Evolutionary conservation across 2,329 filamentous ascomycete genomes (phyloP).

Genomic region (Graphilbum sp.): DNA sequence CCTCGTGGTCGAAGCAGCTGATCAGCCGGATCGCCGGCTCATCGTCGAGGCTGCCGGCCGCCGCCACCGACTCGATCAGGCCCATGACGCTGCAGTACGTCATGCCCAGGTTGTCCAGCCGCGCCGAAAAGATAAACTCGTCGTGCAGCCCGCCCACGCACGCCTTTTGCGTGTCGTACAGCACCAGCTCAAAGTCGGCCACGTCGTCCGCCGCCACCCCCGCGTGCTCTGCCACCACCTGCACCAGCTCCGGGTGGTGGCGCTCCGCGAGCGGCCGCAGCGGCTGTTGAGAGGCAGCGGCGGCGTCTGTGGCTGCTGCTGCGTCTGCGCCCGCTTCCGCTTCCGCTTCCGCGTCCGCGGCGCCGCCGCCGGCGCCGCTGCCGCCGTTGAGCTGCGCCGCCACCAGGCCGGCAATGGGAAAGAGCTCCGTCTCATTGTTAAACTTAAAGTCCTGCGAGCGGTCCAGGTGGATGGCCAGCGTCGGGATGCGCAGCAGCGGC

Average conservation of each 20-base stretch:
- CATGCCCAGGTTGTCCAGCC: slow-evolving; percentile 92
- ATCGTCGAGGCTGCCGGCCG: slow-evolving; percentile 49
- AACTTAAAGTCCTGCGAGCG: slow-evolving; percentile 74
- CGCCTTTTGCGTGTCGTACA: slow-evolving; percentile 89
- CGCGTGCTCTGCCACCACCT: slow-evolving; percentile 68
- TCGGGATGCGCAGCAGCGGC: slow-evolving; percentile 83
- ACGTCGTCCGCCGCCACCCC: slow-evolving; percentile 55
- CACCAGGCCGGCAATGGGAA: slow-evolving; percentile 80
- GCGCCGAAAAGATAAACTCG: slow-evolving; percentile 91
- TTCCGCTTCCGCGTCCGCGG: slow-evolving; percentile 14
- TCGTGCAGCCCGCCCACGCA: slow-evolving; percentile 79
- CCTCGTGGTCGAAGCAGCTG: slow-evolving; percentile 93
- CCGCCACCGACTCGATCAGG: slow-evolving; percentile 61
- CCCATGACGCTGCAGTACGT: slow-evolving; percentile 83
- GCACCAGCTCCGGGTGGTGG: slow-evolving; percentile 76
- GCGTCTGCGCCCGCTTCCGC: slow-evolving; percentile 19
- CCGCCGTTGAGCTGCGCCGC: slow-evolving; percentile 78
- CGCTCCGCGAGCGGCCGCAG: slow-evolving; percentile 63
- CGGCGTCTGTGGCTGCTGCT: slow-evolving; percentile 24
- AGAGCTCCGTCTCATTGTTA: slow-evolving; percentile 93
- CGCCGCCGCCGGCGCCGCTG: no score
- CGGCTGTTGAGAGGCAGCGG: slow-evolving; percentile 52
- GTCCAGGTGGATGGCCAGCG: slow-evolving; percentile 85
- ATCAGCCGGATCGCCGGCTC: slow-evolving; percentile 65
- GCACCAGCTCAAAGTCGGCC: slow-evolving; percentile 87